phyloP scores from a whole-genome alignment of 1,284 basidiomycete genomes.

The Exobasidium rhododendri region DNA sequence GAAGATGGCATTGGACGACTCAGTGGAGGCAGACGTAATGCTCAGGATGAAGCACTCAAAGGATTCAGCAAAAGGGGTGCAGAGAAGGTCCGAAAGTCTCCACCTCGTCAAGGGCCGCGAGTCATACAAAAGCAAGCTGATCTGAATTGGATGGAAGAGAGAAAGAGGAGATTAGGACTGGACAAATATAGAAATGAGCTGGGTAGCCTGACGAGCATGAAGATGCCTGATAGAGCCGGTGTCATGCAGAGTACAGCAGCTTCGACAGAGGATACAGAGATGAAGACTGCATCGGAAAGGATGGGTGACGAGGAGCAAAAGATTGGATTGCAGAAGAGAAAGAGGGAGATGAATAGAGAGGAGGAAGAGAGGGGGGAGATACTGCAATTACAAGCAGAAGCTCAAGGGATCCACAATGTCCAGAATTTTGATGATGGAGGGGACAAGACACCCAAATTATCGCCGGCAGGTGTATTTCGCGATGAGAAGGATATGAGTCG shows the following conservation, averaged over 20 bases:
- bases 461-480: background rate
- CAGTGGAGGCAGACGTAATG: background rate
- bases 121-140: conserved; percentile 15
- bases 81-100: background rate
- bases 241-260: conserved; percentile 13
- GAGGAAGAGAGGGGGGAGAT: conserved; percentile 6
- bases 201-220: conserved; percentile 23
- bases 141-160: conserved; percentile 43
- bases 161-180: conserved; percentile 37
- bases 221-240: background rate
- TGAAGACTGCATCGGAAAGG: background rate
- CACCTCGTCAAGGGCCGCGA: background rate
- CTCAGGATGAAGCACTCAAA: background rate
- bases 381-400: background rate
- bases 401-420: too few relatives aligned
- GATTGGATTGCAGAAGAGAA: conserved; percentile 27
- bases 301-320: conserved; percentile 35
- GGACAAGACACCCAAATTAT: background rate
- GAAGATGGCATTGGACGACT: background rate
- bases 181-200: conserved; percentile 20
- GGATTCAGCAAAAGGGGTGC: background rate
- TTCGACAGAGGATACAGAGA: background rate
- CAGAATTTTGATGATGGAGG: background rate
- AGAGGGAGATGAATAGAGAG: background rate
- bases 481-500: background rate